Evolutionary conservation across 148 eudicot genomes (phyloP), one percentile per base, ranked within the genome.

Genomic region (Talinum fruticosum): DNA sequence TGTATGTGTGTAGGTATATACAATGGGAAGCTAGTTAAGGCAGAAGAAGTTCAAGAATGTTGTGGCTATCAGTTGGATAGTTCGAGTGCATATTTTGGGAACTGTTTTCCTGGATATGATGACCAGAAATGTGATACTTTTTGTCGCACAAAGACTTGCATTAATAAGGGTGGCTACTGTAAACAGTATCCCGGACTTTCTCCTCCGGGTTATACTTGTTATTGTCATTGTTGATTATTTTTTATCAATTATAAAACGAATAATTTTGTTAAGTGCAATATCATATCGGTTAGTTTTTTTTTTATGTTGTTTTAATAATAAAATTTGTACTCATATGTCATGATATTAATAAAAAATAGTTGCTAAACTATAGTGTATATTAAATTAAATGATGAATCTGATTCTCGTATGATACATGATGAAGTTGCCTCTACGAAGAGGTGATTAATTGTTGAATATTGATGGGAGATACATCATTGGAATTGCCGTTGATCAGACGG

Each of bases 401-500:
- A 7, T 0, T 4, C 57, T 19, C 5, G 6, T 15, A 51, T 0
- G 53, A 13, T 47, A 7, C 41, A 10, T 10, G 6, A 51, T 3
- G 57, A 51, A 16, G 23, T 51, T 35, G 10, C 0, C 13, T 8
- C 15, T 6, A 14, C 80, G 67, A 86, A 75, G 85, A 78, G 33
- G 47, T 59, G 14, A 85, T 0, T 8, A 93, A 84, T 10, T 86
- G 90, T 19, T 88, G 84, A 66, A 92, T 34, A 66, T 92, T 94
- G 12, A 89, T 79, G 0, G 97, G 97, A 14, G 85, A 87, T 16
- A 90, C 72, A 74, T 86, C 88, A 12, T 35, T 8, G 8, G 84
- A 57, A 51, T 80, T 87, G 0, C 99, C 97, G 28, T 91, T 83
- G 69, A 91, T 71, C 14, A 95, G 75, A 41, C 94, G 90, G 24